Conservation (phyloP, 176 grass and related monocot genomes). For the Raddia distichophylla region DNA sequence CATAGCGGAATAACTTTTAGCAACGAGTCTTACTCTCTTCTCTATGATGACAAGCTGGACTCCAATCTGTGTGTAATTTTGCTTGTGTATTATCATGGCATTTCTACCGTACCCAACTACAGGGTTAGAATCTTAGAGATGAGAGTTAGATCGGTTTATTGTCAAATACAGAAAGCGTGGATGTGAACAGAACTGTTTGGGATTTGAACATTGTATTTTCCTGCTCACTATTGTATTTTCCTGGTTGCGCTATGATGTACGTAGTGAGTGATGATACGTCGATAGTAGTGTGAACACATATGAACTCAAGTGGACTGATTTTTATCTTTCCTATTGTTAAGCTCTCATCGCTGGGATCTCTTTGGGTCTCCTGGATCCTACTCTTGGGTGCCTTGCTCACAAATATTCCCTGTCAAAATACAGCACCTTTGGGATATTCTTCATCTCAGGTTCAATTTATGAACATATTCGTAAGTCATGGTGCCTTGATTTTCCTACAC, state of each 20-base stretch:
- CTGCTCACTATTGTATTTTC: not conserved
- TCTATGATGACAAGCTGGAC: not conserved
- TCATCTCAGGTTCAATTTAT: constrained; percentile 69
- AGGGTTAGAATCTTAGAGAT: not conserved
- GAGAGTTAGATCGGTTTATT: not conserved
- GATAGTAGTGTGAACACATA: not conserved
- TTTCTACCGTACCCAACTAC: not conserved
- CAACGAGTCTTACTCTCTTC: too few species aligned
- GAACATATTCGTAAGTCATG: not conserved
- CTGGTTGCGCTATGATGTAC: constrained; percentile 3
- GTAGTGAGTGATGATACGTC: not conserved
- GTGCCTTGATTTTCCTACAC: constrained; percentile 6
- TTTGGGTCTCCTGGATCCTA: constrained; percentile 76
- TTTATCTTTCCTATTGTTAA: constrained; percentile 49
- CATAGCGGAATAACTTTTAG: too few species aligned
- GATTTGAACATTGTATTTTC: not conserved
- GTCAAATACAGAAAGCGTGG: not conserved
- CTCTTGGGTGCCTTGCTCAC: constrained; percentile 80
- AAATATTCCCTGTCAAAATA: constrained; percentile 74
- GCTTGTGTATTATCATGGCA: not conserved
- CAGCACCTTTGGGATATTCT: constrained; percentile 88
- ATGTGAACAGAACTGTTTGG: not conserved
- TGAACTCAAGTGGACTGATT: constrained; percentile 19
- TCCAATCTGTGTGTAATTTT: not conserved
- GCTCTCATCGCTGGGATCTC: constrained; percentile 67